Conservation (phyloP, 345 rosid species). For the Schrenkiella parvula region DNA sequence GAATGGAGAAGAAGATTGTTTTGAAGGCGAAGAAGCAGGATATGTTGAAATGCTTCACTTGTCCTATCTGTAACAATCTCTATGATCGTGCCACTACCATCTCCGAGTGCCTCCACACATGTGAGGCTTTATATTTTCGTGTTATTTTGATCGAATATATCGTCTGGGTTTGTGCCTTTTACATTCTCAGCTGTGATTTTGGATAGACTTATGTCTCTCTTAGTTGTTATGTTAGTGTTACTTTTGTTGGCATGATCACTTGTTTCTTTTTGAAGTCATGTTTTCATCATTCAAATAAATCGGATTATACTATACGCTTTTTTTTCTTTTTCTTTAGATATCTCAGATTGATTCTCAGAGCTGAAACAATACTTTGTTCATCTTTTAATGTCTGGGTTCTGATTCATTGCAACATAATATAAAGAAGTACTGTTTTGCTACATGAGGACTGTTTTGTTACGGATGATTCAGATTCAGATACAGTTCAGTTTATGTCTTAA, state of each 20-base stretch:
- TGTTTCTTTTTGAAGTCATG: not conserved
- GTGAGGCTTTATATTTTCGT: not conserved
- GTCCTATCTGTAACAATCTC: constrained; percentile 14
- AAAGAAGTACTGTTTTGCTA: not conserved
- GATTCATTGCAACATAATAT: not conserved
- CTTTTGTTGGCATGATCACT: not conserved
- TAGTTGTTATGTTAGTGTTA: not conserved
- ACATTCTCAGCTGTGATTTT: not conserved
- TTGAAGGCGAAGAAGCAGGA: not conserved
- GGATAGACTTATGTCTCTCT: not conserved
- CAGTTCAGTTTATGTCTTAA: not conserved
- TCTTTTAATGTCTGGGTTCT: not conserved
- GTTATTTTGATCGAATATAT: not conserved
- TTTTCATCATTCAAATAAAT: not conserved
- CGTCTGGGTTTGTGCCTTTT: not conserved
- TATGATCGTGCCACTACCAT: constrained; percentile 11
- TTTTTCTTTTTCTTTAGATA: not conserved
- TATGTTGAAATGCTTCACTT: not conserved
- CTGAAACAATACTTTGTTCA: not conserved
- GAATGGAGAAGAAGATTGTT: not conserved
- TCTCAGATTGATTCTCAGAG: not conserved
- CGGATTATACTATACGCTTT: not conserved
- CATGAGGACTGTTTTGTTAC: not conserved
- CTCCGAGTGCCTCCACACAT: constrained; percentile 22
- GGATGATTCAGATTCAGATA: not conserved